Evolutionary conservation across 2,329 filamentous ascomycete genomes (phyloP), one percentile per base, ranked within the genome.

Genomic region (Tolypocladium album): DNA sequence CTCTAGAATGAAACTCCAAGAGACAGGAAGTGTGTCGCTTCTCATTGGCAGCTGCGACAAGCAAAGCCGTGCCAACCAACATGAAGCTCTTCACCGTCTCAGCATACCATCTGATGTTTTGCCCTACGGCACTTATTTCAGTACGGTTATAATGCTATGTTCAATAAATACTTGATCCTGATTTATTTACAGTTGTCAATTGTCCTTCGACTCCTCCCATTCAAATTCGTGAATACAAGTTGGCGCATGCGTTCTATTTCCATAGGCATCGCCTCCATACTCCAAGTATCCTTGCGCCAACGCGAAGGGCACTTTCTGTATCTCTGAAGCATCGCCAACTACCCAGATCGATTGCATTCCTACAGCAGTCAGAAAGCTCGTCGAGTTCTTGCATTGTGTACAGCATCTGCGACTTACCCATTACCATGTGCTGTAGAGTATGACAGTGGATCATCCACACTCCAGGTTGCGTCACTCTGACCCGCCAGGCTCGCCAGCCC

Each of bases 401-500:
- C 5, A 4, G 8, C 20, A 45, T 11, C 34, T 56, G 58, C 43
- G 52, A 27, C 53, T n/a, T 52, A 66, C 78, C 63, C 59, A 84
- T 84, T 22, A 82, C 71, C 77, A 83, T 82, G 67, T 86, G 83
- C 59, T 79, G 77, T 55, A 82, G 64, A 24, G 81, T 77, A 67
- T 86, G 83, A 61, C 83, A 86, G 68, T 86, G 83, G 62, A 86
- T 73, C 80, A 86, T 80, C 82, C 82, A 86, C 3, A 82, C 81
- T 0, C 84, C 84, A 0, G 64, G 55, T 45, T 63, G 56, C 27
- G 74, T 68, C 2, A 79, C 68, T 5, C 74, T 67, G 0, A 87
- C 69, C 13, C 85, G 73, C 85, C 84, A 88, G 0, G 77, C 83
- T 27, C 85, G 73, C 85, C 85, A 88, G 0, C 84, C 83, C 0